Base-by-base conservation (phyloP, 306 rosid species). In the Cajanus cajan region DNA sequence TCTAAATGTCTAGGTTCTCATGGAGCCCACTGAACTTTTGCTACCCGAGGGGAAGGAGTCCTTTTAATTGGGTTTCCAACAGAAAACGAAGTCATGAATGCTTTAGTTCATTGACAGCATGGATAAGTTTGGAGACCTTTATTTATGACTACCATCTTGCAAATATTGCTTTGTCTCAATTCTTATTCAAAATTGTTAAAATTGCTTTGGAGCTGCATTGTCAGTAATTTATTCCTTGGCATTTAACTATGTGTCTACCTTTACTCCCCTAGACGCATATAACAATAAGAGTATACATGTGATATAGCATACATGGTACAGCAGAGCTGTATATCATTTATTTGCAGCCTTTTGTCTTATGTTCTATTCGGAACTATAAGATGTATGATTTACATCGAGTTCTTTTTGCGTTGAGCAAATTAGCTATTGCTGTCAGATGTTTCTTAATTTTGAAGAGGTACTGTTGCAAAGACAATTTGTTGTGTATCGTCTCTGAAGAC, bases 361-460 rank as follows among this genome's bases (percentile, higher is more conserved):
- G 73, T 71, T 77, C 44, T 71, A 58, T 79, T 74, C 76, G 10
- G 82, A 76, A 55, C 66, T 66, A 47, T 65, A 70, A 74, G 82
- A 81, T 58, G 52, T 37, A 28, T 58, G 68, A 61, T 51, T 80
- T 54, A 65, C 64, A 77, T 48, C 14, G 63, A 51, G 24, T 66
- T 79, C 45, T 76, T 77, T 66, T 31, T 79, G 36, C 43, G 21
- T 70, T 72, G 83, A 48, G 73, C 73, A 51, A 68, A 48, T 71
- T 75, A 71, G 61, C 85, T 55, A 57, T 82, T 73, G 43, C 78
- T 77, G 89, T 82, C 87, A 82, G 89, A 59, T 39, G 45, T 80
- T 82, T 82, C 83, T 79, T 34, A 47, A 70, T 54, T 84, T 77
- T 70, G 52, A 73, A 74, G 64, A 58, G 71, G 45, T 51, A 52